Evolutionary conservation across 208 protist species (phyloP).

Genomic region (Crithidia fasciculata): DNA sequence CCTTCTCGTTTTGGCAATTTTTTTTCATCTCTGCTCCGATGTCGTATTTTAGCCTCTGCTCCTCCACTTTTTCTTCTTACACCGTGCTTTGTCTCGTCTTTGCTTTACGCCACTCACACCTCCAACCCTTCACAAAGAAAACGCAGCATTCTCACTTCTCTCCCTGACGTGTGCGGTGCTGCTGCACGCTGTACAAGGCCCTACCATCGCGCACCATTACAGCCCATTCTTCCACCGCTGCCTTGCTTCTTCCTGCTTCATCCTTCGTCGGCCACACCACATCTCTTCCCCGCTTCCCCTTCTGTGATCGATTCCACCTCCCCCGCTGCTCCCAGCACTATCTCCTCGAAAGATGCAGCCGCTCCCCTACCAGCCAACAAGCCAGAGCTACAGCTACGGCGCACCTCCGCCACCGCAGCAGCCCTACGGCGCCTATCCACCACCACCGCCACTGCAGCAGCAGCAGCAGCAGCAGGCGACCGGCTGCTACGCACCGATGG

Average conservation of each 20-base stretch:
- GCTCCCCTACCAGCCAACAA: background rate
- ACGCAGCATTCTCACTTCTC: too few species aligned
- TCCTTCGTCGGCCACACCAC: too few species aligned
- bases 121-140: too few species aligned
- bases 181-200: too few species aligned
- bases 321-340: background rate
- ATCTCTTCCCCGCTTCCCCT: background rate
- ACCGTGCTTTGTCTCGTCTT: background rate
- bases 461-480: background rate
- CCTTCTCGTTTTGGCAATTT: background rate
- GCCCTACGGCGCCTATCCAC: slow-evolving; percentile 1
- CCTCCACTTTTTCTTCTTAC: background rate
- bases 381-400: background rate
- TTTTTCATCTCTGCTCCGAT: background rate
- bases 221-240: too few species aligned
- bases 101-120: too few species aligned
- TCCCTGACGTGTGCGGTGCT: too few species aligned
- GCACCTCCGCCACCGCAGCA: slow-evolving; percentile 2
- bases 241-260: too few species aligned
- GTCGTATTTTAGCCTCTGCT: background rate
- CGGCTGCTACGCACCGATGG: background rate
- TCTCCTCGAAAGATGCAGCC: background rate
- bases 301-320: background rate
- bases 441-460: background rate
- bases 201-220: too few species aligned